A percentile compares a stretch with the other conserved stretches of the same genome.
phyloP scores from a whole-genome alignment of 371 early-diverging fungal species.

The Mortierella sp. region DNA sequence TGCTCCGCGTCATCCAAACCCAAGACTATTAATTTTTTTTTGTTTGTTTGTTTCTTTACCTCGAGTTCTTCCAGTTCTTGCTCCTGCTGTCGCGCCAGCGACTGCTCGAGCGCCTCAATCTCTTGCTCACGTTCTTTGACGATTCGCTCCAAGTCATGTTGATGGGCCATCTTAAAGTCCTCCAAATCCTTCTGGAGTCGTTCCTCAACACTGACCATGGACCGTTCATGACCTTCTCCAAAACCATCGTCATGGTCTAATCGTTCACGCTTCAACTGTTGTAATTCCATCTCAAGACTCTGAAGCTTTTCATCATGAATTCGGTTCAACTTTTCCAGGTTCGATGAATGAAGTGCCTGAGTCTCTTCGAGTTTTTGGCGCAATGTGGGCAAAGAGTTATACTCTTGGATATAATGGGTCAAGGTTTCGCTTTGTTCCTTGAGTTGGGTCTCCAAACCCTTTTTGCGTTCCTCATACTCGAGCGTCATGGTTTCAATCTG shows the following conservation, averaged over 20 bases:
- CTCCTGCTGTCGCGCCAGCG: constrained; percentile 14
- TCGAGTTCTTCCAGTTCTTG: constrained; percentile 19
- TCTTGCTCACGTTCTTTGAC: constrained; percentile 21
- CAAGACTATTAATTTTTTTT: not conserved
- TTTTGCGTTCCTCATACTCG: constrained; percentile 8
- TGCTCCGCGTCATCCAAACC: not conserved
- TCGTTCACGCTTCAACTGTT: constrained; percentile 15
- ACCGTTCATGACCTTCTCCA: too few relatives aligned
- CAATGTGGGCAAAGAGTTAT: constrained; percentile 10
- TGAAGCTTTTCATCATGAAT: constrained; percentile 48
- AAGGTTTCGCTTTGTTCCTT: constrained; percentile 17
- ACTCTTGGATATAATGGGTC: constrained; percentile 12
- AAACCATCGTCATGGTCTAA: not conserved
- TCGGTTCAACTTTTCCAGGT: constrained; percentile 35
- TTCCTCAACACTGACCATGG: not conserved
- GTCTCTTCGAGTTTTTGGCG: constrained; percentile 33
- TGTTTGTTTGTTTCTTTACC: constrained; percentile 16
- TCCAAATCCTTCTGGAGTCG: constrained; percentile 26
- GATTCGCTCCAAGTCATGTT: constrained; percentile 16
- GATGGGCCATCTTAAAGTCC: constrained; percentile 15
- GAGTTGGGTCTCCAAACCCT: constrained; percentile 18
- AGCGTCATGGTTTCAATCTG: constrained; percentile 15
- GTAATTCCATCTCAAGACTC: constrained; percentile 29
- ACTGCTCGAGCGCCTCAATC: constrained; percentile 7
- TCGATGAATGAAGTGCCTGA: constrained; percentile 23